Percentiles rank a stretch among this genome's conserved stretches.
Conservation (phyloP, 352 stramenopile species). For the Phytophthora vignae region DNA sequence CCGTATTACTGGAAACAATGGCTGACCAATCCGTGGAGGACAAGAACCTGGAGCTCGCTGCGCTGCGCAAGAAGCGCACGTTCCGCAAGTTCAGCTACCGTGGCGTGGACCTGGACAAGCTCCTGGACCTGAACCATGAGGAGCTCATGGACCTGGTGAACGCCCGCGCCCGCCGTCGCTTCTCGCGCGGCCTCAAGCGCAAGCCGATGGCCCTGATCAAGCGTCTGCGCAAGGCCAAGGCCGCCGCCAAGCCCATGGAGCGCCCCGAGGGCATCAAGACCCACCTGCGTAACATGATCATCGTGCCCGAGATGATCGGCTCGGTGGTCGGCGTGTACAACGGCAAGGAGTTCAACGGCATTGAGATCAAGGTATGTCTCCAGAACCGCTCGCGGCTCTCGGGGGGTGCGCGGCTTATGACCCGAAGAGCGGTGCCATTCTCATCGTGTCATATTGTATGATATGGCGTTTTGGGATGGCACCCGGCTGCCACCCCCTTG, state of each 20-base stretch:
- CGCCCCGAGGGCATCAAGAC: constrained; percentile 99
- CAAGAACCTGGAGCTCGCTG: constrained; percentile 91
- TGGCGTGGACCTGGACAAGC: constrained; percentile 99
- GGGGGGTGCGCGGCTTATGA: constrained; percentile 79
- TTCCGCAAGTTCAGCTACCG: constrained; percentile 99
- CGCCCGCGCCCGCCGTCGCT: constrained; percentile 96
- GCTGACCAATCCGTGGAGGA: constrained; percentile 59
- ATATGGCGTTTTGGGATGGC: background rate
- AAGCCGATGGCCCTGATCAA: constrained; percentile 99
- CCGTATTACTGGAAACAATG: constrained; percentile 64
- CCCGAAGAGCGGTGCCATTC: constrained; percentile 63
- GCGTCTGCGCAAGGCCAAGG: constrained; percentile 99
- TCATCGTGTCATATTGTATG: background rate
- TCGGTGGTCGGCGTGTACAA: constrained; percentile 99
- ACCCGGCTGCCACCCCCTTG: constrained; percentile 72
- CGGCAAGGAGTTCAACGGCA: constrained; percentile 99
- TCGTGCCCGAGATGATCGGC: constrained; percentile 99
- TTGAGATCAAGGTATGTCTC: constrained; percentile 99
- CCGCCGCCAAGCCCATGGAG: constrained; percentile 96
- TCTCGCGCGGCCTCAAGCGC: constrained; percentile 98
- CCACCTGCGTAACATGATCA: constrained; percentile 99
- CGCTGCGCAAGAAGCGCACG: constrained; percentile 99
- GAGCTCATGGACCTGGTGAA: constrained; percentile 99
- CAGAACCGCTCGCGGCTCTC: constrained; percentile 85
- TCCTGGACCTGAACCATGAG: constrained; percentile 99